A percentile compares a stretch with the other conserved stretches of the same genome.
phyloP scores from a whole-genome alignment of 805 yeast genomes.

The Sungouiozyma ichnusensis region DNA sequence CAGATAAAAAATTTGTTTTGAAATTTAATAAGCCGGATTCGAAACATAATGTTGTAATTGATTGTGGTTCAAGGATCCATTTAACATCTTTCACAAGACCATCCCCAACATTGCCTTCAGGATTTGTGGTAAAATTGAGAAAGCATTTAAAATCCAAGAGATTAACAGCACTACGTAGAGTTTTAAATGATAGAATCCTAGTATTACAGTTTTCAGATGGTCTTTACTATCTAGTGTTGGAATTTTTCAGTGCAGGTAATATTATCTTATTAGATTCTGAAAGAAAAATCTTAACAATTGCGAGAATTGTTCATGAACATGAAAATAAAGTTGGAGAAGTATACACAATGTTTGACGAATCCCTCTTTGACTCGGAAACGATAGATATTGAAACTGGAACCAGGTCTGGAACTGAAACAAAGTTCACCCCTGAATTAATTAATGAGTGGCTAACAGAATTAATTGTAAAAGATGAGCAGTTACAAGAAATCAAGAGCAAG shows the following conservation, averaged over 20 bases:
- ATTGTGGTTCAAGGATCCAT: slow-evolving; percentile 78
- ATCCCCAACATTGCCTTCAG: slow-evolving; percentile 71
- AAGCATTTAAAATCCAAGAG: slow-evolving; percentile 78
- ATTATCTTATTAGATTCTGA: slow-evolving; percentile 65
- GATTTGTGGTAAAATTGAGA: slow-evolving; percentile 75
- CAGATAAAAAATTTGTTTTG: slow-evolving; percentile 60
- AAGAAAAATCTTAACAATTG: slow-evolving; percentile 56
- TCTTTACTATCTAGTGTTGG: slow-evolving; percentile 62
- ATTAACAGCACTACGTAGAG: slow-evolving; percentile 59
- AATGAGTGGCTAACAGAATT: slow-evolving; percentile 24
- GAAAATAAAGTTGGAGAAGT: slow-evolving; percentile 62
- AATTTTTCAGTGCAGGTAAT: slow-evolving; percentile 93
- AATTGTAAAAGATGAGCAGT: slow-evolving; percentile 6
- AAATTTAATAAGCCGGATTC: slow-evolving; percentile 80
- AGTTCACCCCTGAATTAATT: slow-evolving; percentile 13
- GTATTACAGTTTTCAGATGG: slow-evolving; percentile 84
- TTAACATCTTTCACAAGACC: slow-evolving; percentile 73
- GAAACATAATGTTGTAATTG: slow-evolving; percentile 63
- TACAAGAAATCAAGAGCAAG: slow-evolving; percentile 5
- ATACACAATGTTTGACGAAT: slow-evolving; percentile 50
- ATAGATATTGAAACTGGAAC: slow-evolving; percentile 7
- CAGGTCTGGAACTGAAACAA: too few species aligned
- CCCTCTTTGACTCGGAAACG: slow-evolving; percentile 30
- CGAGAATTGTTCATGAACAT: slow-evolving; percentile 68
- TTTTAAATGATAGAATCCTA: slow-evolving; percentile 72